Conservation (phyloP, 768 basidiomycete genomes). For the Mycena galericulata region DNA sequence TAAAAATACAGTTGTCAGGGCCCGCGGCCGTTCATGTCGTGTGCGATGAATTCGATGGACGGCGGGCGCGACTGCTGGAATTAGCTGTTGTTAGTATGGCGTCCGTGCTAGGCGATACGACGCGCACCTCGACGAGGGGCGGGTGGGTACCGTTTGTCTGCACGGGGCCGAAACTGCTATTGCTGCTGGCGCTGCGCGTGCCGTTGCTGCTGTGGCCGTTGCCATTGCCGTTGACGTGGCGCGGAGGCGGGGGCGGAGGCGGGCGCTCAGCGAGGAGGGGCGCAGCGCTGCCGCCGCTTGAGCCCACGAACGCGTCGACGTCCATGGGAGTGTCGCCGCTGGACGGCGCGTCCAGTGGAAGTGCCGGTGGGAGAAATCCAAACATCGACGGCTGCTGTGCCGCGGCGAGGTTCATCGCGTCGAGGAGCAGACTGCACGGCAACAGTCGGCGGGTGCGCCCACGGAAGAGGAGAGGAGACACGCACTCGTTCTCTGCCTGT, state of each 20-base stretch:
- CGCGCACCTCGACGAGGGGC: constrained; percentile 14
- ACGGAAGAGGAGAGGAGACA: not conserved
- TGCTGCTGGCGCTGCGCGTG: constrained; percentile 19
- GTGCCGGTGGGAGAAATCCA: constrained; percentile 15
- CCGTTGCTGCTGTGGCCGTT: not conserved
- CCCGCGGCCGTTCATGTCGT: constrained; percentile 32
- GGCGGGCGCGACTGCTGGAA: constrained; percentile 17
- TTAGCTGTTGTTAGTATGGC: too few species aligned
- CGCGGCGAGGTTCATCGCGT: constrained; percentile 33
- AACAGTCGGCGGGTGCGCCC: not conserved
- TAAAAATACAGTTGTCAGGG: constrained; percentile 2
- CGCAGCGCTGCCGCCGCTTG: constrained; percentile 16
- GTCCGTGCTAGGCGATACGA: too few species aligned
- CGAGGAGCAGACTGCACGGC: constrained; percentile 23
- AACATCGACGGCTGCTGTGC: constrained; percentile 26
- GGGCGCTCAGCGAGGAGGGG: constrained; percentile 7
- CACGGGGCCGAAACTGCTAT: constrained; percentile 7
- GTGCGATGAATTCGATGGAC: constrained; percentile 30
- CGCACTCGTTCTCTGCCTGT: constrained; percentile 65
- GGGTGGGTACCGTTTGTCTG: constrained; percentile 23
- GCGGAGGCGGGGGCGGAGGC: constrained; percentile 19
- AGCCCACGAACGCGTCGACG: constrained; percentile 17
- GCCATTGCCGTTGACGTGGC: constrained; percentile 24
- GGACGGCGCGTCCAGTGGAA: not conserved
- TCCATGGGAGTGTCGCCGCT: constrained; percentile 9